phyloP scores from a whole-genome alignment of 2,329 filamentous ascomycete genomes.

The Cercospora brassicicola region DNA sequence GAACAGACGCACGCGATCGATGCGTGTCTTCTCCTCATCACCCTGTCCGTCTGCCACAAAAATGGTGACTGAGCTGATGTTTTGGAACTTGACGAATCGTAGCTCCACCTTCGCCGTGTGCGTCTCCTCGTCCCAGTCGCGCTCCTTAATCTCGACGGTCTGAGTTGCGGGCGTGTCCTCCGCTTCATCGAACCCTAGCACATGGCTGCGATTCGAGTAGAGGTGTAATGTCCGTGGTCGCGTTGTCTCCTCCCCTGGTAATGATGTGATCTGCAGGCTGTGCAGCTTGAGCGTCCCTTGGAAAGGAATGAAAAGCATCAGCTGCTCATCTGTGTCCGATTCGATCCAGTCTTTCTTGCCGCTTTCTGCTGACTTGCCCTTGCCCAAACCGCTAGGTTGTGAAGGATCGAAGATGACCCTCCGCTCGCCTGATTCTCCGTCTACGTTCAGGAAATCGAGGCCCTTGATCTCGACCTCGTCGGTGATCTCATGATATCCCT shows the following conservation, averaged over 20 bases:
- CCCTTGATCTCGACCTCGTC: constrained; percentile 75
- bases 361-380: constrained; percentile 54
- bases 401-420: constrained; percentile 67
- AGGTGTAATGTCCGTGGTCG: constrained; percentile 80
- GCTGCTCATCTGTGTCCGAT: constrained; percentile 94
- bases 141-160: constrained; percentile 68
- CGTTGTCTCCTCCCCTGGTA: constrained; percentile 74
- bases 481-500: constrained; percentile 81
- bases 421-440: constrained; percentile 72
- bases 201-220: constrained; percentile 84
- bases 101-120: constrained; percentile 59
- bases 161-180: constrained; percentile 83
- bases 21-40: constrained; percentile 77
- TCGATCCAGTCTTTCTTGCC: constrained; percentile 79
- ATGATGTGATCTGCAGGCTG: constrained; percentile 80
- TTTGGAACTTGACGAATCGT: constrained; percentile 97
- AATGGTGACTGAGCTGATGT: constrained; percentile 78
- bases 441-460: constrained; percentile 83
- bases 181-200: constrained; percentile 92
- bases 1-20: constrained; percentile 77
- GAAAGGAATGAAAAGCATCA: constrained; percentile 91
- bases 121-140: constrained; percentile 68
- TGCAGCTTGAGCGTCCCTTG: constrained; percentile 85
- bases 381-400: constrained; percentile 65
- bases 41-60: constrained; percentile 83